Conservation (phyloP, 345 rosid species). For the Fremontodendron californicum region DNA sequence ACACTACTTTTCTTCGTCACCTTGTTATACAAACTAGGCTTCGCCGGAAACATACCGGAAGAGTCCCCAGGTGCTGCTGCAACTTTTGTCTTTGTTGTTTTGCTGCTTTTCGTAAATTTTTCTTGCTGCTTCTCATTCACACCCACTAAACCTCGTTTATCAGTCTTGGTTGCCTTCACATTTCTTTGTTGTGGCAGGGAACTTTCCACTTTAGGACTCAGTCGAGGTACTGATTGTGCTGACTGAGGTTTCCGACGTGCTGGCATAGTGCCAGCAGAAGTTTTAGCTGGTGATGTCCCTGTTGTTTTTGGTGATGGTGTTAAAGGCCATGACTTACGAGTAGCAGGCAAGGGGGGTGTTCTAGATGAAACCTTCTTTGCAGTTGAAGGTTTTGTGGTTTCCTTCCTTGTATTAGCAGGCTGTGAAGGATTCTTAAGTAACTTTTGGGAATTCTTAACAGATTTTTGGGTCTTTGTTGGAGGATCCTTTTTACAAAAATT, state of each 20-base stretch:
- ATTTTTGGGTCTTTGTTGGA: conserved; percentile 30
- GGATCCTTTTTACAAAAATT: conserved; percentile 32
- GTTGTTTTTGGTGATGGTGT: conserved; percentile 39
- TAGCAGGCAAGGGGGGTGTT: conserved; percentile 36
- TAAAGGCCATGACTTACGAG: conserved; percentile 65
- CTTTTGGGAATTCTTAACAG: conserved; percentile 34
- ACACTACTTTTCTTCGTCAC: conserved; percentile 58
- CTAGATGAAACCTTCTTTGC: conserved; percentile 37
- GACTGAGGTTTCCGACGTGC: conserved; percentile 42
- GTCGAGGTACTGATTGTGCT: conserved; percentile 28
- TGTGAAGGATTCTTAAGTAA: conserved; percentile 29
- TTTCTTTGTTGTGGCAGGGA: conserved; percentile 29
- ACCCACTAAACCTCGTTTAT: conserved; percentile 27
- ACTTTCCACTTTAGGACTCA: conserved; percentile 38
- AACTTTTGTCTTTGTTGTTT: conserved; percentile 32
- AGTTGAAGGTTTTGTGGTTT: conserved; percentile 33
- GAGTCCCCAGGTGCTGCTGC: conserved; percentile 29
- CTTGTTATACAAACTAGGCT: conserved; percentile 48
- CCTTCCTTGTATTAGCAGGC: conserved; percentile 38
- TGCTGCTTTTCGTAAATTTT: conserved; percentile 30
- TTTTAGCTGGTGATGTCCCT: conserved; percentile 39
- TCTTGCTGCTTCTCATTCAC: conserved; percentile 34
- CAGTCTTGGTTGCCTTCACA: conserved; percentile 27
- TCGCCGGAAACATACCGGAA: conserved; percentile 30
- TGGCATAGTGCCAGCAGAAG: conserved; percentile 36